Evolutionary conservation across 805 yeast species (phyloP).

Genomic region (Torulaspora indica): DNA sequence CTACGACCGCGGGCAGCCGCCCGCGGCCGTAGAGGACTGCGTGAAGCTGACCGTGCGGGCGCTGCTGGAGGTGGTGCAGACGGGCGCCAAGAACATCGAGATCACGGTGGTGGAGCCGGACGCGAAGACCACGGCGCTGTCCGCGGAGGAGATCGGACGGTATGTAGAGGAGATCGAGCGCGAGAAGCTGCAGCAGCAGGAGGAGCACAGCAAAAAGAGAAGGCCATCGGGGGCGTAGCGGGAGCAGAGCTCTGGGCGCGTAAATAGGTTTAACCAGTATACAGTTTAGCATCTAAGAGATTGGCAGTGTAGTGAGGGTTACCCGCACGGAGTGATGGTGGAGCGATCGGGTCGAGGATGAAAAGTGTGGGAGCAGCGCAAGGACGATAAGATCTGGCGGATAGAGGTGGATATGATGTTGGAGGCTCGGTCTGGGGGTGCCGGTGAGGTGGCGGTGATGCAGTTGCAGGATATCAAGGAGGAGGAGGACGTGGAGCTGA

Average conservation of each 20-base stretch:
- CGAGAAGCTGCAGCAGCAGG: slow-evolving; percentile 76
- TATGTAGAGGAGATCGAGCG: slow-evolving; percentile 79
- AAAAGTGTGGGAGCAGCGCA: background rate
- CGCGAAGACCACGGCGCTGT: slow-evolving; percentile 51
- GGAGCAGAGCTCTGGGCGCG: background rate
- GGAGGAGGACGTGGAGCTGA: slow-evolving; percentile 23
- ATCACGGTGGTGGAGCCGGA: slow-evolving; percentile 79
- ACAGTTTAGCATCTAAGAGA: no score
- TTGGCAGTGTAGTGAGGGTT: no score
- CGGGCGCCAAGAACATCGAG: slow-evolving; percentile 95
- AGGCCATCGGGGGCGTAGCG: background rate
- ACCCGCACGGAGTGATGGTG: no score
- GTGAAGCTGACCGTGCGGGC: slow-evolving; percentile 79
- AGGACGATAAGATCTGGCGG: background rate
- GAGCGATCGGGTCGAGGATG: no score
- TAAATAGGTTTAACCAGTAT: background rate
- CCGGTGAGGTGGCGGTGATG: slow-evolving; percentile 1
- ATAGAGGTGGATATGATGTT: background rate
- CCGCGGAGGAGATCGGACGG: slow-evolving; percentile 65
- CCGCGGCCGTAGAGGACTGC: slow-evolving; percentile 57
- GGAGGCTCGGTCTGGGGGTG: background rate
- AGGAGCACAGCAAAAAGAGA: slow-evolving; percentile 58
- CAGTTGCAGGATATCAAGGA: slow-evolving; percentile 29
- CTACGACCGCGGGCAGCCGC: slow-evolving; percentile 55
- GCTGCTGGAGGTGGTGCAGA: slow-evolving; percentile 91